Evolutionary conservation across 2,329 filamentous ascomycete genomes (phyloP).

Genomic region (Aspergillus tubingensis): DNA sequence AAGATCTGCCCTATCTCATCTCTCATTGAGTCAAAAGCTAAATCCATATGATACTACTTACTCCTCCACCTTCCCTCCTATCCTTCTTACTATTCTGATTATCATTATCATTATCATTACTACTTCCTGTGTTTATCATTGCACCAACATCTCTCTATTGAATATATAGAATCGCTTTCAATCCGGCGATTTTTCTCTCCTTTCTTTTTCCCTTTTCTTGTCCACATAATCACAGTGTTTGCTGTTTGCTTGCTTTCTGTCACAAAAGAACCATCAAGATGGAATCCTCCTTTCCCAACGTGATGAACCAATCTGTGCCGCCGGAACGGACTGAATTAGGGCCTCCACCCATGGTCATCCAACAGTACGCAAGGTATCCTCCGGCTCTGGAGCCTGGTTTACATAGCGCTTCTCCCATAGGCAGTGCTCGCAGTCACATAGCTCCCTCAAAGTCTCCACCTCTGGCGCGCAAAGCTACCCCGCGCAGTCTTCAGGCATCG

Average conservation of each 20-base stretch:
- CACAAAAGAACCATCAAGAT: constrained; percentile 21
- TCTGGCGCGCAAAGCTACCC: constrained; percentile 40
- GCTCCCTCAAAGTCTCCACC: constrained; percentile 39
- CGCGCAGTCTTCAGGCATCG: constrained; percentile 42
- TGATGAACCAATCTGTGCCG: constrained; percentile 28
- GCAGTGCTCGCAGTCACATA: constrained; percentile 36
- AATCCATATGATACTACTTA: background rate
- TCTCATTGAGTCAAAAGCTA: background rate
- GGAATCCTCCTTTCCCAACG: constrained; percentile 35
- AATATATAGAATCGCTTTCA: background rate
- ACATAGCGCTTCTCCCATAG: constrained; percentile 40
- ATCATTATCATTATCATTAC: too few species aligned
- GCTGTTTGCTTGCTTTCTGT: background rate
- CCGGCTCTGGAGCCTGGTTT: constrained; percentile 36
- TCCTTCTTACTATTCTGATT: background rate
- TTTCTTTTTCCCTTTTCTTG: too few species aligned
- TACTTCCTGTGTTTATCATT: background rate
- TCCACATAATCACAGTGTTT: background rate
- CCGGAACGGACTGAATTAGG: constrained; percentile 29
- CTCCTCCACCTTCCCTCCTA: background rate
- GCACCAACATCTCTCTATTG: background rate
- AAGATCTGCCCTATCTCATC: constrained; percentile 1
- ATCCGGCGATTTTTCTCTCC: background rate
- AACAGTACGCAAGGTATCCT: constrained; percentile 44
- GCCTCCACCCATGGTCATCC: constrained; percentile 35